A percentile compares a stretch with the other conserved stretches of the same genome.
phyloP scores from a whole-genome alignment of 441 rosid species.

The Metrosideros polymorpha region DNA sequence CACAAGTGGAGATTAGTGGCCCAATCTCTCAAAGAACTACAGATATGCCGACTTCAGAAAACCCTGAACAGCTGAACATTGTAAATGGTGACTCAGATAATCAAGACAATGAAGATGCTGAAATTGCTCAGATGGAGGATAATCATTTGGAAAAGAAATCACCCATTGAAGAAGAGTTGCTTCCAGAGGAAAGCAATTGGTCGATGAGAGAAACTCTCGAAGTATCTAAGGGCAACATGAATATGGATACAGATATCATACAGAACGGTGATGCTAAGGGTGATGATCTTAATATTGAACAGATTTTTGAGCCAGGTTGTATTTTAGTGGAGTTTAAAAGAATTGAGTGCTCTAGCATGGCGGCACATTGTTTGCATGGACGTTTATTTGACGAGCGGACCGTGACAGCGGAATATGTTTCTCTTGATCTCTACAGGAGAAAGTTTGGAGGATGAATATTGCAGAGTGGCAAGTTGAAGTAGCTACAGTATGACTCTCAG shows the following conservation, averaged over 20 bases:
- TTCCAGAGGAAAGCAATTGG: conserved; percentile 14
- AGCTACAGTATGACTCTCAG: neutral
- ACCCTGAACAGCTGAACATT: conserved; percentile 2
- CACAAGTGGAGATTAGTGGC: conserved; percentile 6
- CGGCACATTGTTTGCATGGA: conserved; percentile 80
- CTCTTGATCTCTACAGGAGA: conserved; percentile 38
- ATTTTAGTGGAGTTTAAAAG: conserved; percentile 74
- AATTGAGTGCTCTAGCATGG: conserved; percentile 57
- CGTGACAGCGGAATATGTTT: conserved; percentile 52
- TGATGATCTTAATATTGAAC: conserved; percentile 10
- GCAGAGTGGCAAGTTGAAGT: neutral
- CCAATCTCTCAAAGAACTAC: neutral
- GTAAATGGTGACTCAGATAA: conserved; percentile 15
- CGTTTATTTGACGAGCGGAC: conserved; percentile 45
- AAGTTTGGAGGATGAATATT: conserved; percentile 45
- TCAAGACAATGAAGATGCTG: conserved; percentile 4
- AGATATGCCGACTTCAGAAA: conserved; percentile 1
- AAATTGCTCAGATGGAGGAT: neutral
- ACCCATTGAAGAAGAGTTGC: conserved; percentile 3
- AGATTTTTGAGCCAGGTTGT: conserved; percentile 50
- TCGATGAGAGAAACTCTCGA: conserved; percentile 6
- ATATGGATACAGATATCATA: conserved; percentile 12
- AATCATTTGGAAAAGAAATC: conserved; percentile 3
- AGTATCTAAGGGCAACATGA: conserved; percentile 3
- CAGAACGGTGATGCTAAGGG: conserved; percentile 20